Evolutionary conservation across 257 asterid species (phyloP).

Genomic region (Gynochthodes officinalis): DNA sequence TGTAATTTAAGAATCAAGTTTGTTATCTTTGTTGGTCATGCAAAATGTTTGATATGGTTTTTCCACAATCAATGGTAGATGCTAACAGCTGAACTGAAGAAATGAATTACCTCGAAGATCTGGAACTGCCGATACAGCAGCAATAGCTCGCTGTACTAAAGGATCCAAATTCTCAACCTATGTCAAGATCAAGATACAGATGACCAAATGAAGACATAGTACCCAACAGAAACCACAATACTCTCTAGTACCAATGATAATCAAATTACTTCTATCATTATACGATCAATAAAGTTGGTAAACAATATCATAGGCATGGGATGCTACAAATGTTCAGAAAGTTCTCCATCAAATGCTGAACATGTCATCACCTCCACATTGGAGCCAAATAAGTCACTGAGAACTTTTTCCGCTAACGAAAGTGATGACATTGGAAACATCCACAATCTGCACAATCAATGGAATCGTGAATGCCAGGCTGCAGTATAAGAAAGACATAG

Average conservation of each 20-base stretch:
- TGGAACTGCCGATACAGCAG: conserved; percentile 67
- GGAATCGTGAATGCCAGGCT: neutral
- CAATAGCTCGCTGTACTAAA: conserved; percentile 81
- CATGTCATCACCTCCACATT: conserved; percentile 54
- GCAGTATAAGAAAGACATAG: neutral
- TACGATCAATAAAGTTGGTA: neutral
- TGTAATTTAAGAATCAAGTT: neutral
- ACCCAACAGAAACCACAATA: neutral
- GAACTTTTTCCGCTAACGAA: conserved; percentile 61
- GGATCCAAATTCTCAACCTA: conserved; percentile 92
- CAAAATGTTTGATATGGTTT: neutral
- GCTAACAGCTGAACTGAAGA: neutral
- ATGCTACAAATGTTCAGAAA: neutral
- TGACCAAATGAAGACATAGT: conserved; percentile 4
- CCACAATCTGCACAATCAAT: conserved; percentile 70
- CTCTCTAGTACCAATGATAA: neutral
- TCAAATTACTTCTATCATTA: neutral
- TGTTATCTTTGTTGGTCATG: neutral
- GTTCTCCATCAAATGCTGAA: neutral
- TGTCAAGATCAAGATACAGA: conserved; percentile 22
- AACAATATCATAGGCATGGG: neutral
- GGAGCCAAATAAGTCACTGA: conserved; percentile 48
- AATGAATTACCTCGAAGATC: conserved; percentile 73
- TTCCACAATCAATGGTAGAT: neutral
- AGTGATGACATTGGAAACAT: conserved; percentile 76